A percentile compares a stretch with the other conserved stretches of the same genome.
Evolutionary conservation across 768 basidiomycete species (phyloP).

Genomic region (Panus rudis): DNA sequence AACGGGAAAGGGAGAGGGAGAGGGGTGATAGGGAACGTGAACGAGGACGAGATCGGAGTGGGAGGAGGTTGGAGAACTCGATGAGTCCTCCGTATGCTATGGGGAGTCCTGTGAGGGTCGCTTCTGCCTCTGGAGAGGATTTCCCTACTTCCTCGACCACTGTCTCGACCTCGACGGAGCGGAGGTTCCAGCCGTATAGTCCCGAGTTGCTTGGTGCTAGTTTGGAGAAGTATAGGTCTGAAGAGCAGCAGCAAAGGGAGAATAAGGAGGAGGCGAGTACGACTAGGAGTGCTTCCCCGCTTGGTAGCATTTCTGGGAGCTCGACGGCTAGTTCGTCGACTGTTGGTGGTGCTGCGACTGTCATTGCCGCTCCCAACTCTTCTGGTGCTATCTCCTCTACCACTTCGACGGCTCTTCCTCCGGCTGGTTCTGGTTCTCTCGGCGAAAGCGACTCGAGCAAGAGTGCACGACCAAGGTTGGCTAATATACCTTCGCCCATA

Average conservation of each 20-base stretch:
- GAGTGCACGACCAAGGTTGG: neutral
- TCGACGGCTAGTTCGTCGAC: conserved; percentile 22
- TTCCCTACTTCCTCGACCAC: conserved; percentile 10
- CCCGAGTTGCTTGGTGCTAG: conserved; percentile 10
- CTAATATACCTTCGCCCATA: conserved; percentile 20
- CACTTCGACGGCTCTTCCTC: too few species aligned
- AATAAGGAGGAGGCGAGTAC: neutral
- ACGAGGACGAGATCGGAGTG: conserved; percentile 37
- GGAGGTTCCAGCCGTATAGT: conserved; percentile 13
- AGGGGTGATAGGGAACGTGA: conserved; percentile 10
- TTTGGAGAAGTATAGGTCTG: conserved; percentile 9
- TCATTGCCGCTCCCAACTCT: neutral
- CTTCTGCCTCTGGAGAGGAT: conserved; percentile 8
- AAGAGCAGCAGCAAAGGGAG: neutral
- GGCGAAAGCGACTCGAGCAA: neutral
- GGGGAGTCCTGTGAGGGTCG: conserved; percentile 16
- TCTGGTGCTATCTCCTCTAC: too few species aligned
- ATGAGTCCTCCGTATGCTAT: conserved; percentile 31
- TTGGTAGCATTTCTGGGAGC: conserved; percentile 20
- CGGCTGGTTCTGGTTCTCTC: conserved; percentile 3
- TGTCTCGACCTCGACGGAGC: conserved; percentile 5
- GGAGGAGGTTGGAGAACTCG: conserved; percentile 33
- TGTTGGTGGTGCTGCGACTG: conserved; percentile 10
- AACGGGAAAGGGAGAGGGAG: conserved; percentile 11
- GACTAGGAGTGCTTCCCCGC: conserved; percentile 9